Conservation (phyloP, 805 yeast genomes). For the Ogataea pini region DNA sequence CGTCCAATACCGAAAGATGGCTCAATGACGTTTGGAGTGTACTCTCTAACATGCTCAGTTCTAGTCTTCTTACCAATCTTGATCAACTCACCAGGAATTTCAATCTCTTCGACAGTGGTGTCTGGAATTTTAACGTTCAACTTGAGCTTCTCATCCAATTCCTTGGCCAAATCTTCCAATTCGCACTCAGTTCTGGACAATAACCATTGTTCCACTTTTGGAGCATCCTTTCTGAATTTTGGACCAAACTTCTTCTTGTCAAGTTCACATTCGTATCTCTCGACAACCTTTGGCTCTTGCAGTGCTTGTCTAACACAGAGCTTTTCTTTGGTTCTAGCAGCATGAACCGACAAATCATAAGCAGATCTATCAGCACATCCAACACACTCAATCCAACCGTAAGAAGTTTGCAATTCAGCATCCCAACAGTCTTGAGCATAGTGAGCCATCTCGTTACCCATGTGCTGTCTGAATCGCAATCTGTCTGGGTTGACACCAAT, state of each 20-base stretch:
- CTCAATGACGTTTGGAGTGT: slow-evolving; percentile 95
- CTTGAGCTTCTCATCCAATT: slow-evolving; percentile 61
- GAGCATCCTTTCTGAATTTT: slow-evolving; percentile 94
- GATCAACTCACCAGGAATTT: slow-evolving; percentile 67
- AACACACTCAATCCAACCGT: slow-evolving; percentile 99
- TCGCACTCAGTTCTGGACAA: slow-evolving; percentile 77
- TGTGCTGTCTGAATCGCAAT: slow-evolving; percentile 96
- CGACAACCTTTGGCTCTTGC: slow-evolving; percentile 80
- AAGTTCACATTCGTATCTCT: slow-evolving; percentile 79
- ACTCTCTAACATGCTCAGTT: slow-evolving; percentile 92
- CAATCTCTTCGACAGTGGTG: slow-evolving; percentile 56
- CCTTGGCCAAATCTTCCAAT: slow-evolving; percentile 71
- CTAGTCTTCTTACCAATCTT: slow-evolving; percentile 75
- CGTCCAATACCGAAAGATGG: slow-evolving; percentile 99
- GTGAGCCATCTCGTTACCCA: slow-evolving; percentile 99
- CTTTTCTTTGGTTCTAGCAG: slow-evolving; percentile 93
- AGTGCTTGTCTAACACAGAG: slow-evolving; percentile 90
- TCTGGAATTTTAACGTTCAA: slow-evolving; percentile 70
- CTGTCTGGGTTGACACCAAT: slow-evolving; percentile 87
- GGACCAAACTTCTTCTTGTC: slow-evolving; percentile 98
- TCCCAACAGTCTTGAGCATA: slow-evolving; percentile 99
- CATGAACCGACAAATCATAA: slow-evolving; percentile 91
- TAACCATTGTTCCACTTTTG: slow-evolving; percentile 83
- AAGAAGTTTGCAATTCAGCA: slow-evolving; percentile 92
- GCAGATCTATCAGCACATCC: slow-evolving; percentile 99